phyloP scores from a whole-genome alignment of 139 green algal genomes.

The Coccomyxa sp. region DNA sequence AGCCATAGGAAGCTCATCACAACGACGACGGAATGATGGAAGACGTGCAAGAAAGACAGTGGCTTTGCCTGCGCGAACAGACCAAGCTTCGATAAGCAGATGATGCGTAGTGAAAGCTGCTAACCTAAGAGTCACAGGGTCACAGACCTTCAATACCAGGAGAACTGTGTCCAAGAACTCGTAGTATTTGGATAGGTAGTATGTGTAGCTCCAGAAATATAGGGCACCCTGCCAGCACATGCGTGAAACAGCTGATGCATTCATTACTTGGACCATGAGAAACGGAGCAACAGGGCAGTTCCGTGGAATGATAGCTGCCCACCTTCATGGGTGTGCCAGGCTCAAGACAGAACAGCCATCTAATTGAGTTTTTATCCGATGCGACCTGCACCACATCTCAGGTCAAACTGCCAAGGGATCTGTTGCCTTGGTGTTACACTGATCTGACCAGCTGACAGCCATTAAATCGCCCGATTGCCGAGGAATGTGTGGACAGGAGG shows the following conservation, averaged over 20 bases:
- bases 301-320: background rate
- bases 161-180: constrained; percentile 54
- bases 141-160: constrained; percentile 31
- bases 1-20: constrained; percentile 51
- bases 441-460: background rate
- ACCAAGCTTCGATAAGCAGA: background rate
- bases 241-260: background rate
- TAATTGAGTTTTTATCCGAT: background rate
- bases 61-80: constrained; percentile 24
- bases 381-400: background rate
- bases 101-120: background rate
- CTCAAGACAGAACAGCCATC: constrained; percentile 34
- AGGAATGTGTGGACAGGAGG: too few relatives aligned
- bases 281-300: background rate
- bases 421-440: background rate
- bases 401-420: background rate
- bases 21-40: constrained; percentile 34
- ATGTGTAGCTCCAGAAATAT: constrained; percentile 46
- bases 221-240: constrained; percentile 12
- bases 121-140: background rate
- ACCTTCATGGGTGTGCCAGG: constrained; percentile 5
- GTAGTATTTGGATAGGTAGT: constrained; percentile 56
- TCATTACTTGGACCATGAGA: background rate
- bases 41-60: constrained; percentile 40
- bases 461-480: background rate